phyloP scores from a whole-genome alignment of 2,329 filamentous ascomycete genomes.

The Fusarium acutatum region DNA sequence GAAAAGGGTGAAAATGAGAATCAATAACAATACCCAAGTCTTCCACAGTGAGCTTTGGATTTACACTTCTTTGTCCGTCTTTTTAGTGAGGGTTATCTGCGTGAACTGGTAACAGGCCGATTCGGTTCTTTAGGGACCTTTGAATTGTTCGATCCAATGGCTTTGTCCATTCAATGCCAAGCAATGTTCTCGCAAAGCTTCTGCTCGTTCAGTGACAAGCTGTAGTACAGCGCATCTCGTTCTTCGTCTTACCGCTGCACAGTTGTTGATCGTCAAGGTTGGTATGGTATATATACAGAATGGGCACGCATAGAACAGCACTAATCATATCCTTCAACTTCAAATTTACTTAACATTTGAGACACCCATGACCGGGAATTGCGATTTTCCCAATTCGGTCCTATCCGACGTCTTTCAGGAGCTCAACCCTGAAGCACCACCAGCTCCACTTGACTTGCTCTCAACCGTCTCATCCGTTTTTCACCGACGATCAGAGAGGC shows the following conservation, averaged over 20 bases:
- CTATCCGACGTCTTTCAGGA: neutral
- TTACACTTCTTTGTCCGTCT: neutral
- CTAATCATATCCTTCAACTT: neutral
- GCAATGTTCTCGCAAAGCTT: neutral
- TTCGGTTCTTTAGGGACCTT: neutral
- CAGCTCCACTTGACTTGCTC: slow-evolving; percentile 14
- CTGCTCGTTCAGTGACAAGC: slow-evolving; percentile 2
- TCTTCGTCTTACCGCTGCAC: neutral
- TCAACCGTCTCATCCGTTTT: slow-evolving; percentile 20
- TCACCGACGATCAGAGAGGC: neutral
- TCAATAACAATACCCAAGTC: slow-evolving; percentile 6
- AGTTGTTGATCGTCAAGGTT: neutral
- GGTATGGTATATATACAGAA: neutral
- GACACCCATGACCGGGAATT: neutral
- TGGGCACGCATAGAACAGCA: neutral
- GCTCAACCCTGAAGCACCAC: neutral
- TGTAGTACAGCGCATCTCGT: neutral
- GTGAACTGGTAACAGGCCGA: no score
- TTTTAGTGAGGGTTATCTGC: neutral
- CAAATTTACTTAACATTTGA: neutral
- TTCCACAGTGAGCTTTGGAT: neutral
- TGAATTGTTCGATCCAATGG: neutral
- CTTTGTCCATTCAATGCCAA: neutral
- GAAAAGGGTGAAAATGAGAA: slow-evolving; percentile 15
- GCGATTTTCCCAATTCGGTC: neutral